Percentiles rank a stretch among this genome's conserved stretches.
Evolutionary conservation across 2,329 filamentous ascomycete species (phyloP).

Genomic region (Calycina herbarum): DNA sequence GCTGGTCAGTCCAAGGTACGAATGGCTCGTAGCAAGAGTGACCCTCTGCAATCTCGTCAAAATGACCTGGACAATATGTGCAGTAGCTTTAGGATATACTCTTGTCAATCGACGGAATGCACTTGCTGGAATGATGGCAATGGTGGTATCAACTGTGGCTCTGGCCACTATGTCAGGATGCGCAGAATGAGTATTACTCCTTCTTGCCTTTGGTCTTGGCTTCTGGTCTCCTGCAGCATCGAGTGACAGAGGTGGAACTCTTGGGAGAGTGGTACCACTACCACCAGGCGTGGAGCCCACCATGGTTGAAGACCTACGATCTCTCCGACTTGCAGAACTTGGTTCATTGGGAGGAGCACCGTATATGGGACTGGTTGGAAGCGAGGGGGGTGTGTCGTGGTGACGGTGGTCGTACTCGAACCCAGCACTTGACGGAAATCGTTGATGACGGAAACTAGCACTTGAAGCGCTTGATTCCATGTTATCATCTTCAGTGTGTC

Average conservation of each 20-base stretch:
- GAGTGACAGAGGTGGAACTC: slow-evolving; percentile 74
- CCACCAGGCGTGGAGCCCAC: slow-evolving; percentile 39
- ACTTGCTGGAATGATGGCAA: slow-evolving; percentile 95
- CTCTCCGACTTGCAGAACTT: slow-evolving; percentile 57
- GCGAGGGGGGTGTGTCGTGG: slow-evolving; percentile 35
- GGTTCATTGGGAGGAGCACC: slow-evolving; percentile 28
- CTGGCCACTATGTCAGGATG: slow-evolving; percentile 97
- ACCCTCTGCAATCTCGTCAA: slow-evolving; percentile 91
- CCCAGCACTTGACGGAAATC: slow-evolving; percentile 30
- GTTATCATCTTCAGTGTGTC: slow-evolving; percentile 61
- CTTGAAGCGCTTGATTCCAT: slow-evolving; percentile 40
- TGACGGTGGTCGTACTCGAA: slow-evolving; percentile 31
- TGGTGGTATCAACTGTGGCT: slow-evolving; percentile 93
- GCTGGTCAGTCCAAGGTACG: slow-evolving; percentile 86
- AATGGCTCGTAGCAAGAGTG: slow-evolving; percentile 90
- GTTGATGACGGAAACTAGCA: slow-evolving; percentile 33
- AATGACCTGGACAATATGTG: slow-evolving; percentile 97
- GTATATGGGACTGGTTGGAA: slow-evolving; percentile 37
- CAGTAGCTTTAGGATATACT: slow-evolving; percentile 92
- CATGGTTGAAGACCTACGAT: slow-evolving; percentile 33
- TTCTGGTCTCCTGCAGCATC: slow-evolving; percentile 44
- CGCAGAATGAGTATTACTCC: slow-evolving; percentile 66
- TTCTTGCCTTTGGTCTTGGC: slow-evolving; percentile 42
- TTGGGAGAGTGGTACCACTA: slow-evolving; percentile 47
- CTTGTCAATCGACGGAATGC: slow-evolving; percentile 90